Percentiles rank a stretch among this genome's conserved stretches.
These are phyloP conservation scores for Speleostelium caveatum DNA, from an alignment of 78 protist species.

Conservation along the genomic window DNA sequence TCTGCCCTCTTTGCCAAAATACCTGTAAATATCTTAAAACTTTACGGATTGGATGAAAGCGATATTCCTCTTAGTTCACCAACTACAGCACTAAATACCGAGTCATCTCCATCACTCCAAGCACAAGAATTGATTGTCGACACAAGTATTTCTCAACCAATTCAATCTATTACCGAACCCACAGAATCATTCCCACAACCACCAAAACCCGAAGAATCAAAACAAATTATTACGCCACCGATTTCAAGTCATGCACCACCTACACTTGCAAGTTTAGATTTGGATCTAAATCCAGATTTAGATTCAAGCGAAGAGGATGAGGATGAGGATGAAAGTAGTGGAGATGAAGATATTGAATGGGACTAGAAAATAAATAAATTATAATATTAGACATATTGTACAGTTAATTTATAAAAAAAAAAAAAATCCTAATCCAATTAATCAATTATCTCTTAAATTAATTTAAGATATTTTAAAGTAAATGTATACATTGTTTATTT, in stretches of 20 bases:
- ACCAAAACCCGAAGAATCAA: slow-evolving; percentile 19
- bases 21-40: slow-evolving; percentile 35
- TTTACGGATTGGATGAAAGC: slow-evolving; percentile 56
- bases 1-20: slow-evolving; percentile 40
- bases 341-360: slow-evolving; percentile 64
- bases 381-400: too few species aligned
- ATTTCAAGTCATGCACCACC: not conserved
- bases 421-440: too few species aligned
- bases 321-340: slow-evolving; percentile 33
- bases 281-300: slow-evolving; percentile 61
- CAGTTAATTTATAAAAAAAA: too few species aligned
- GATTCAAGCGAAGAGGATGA: slow-evolving; percentile 53
- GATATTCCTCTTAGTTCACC: slow-evolving; percentile 8
- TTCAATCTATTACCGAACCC: not conserved
- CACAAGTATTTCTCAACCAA: not conserved
- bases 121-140: not conserved
- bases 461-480: too few species aligned
- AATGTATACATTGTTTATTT: too few species aligned
- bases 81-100: not conserved
- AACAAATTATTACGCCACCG: not conserved
- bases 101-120: not conserved
- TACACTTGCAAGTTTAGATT: slow-evolving; percentile 7
- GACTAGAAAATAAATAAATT: slow-evolving; percentile 46
- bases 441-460: too few species aligned
- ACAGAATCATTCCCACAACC: slow-evolving; percentile 1